Percentiles rank a stretch among this genome's conserved stretches.
phyloP scores from a whole-genome alignment of 2,329 filamentous ascomycete species.

The Pseudonectria foliicola region DNA sequence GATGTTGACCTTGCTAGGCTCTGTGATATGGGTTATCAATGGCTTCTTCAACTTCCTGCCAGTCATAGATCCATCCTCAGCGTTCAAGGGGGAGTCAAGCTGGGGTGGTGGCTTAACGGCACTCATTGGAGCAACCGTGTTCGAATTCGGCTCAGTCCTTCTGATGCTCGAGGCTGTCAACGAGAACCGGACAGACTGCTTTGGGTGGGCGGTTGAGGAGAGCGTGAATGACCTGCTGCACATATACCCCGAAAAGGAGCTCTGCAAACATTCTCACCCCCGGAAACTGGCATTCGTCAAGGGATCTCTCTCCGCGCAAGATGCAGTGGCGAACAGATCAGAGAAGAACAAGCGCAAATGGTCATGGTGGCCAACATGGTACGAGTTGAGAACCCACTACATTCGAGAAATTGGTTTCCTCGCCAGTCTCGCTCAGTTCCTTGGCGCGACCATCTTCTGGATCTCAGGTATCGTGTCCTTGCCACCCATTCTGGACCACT shows the following conservation, averaged over 20 bases:
- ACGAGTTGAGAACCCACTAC: conserved; percentile 53
- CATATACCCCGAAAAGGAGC: conserved; percentile 4
- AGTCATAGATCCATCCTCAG: conserved; percentile 40
- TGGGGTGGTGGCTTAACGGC: conserved; percentile 55
- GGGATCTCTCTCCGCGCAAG: not conserved
- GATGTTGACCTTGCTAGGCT: conserved; percentile 23
- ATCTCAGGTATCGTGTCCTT: conserved; percentile 54
- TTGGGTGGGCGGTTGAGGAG: conserved; percentile 58
- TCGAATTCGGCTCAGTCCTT: conserved; percentile 56
- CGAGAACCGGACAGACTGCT: conserved; percentile 56
- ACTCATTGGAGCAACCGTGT: conserved; percentile 61
- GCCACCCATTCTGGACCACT: conserved; percentile 40
- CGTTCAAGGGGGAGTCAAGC: conserved; percentile 46
- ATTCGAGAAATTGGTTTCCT: conserved; percentile 56
- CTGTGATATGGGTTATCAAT: conserved; percentile 50
- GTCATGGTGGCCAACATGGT: conserved; percentile 52
- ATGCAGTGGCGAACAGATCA: not conserved
- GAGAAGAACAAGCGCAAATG: conserved; percentile 30
- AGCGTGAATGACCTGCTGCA: conserved; percentile 11
- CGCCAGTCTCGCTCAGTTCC: conserved; percentile 48
- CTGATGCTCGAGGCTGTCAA: conserved; percentile 64
- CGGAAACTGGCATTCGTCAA: conserved; percentile 16
- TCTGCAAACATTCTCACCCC: conserved; percentile 22
- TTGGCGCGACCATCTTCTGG: conserved; percentile 58
- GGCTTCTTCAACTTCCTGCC: conserved; percentile 60